These are phyloP conservation scores for Xylariaceae sp. DNA, from an alignment of 2,329 filamentous ascomycete species.

Conservation along the genomic window DNA sequence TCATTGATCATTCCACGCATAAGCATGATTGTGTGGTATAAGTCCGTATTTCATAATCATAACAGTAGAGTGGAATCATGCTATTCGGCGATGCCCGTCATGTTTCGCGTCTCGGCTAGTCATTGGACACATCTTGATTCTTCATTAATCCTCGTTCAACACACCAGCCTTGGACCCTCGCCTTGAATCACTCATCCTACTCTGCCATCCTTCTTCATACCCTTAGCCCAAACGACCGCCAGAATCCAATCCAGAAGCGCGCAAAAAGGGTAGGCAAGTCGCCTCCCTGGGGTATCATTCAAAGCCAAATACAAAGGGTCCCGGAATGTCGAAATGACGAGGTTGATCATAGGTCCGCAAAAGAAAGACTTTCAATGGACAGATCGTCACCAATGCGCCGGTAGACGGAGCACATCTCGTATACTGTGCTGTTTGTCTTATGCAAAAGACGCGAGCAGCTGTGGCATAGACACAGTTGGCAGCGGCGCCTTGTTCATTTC, in stretches of 20 bases:
- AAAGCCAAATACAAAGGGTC: constrained; percentile 28
- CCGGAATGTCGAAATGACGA: constrained; percentile 23
- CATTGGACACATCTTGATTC: not conserved
- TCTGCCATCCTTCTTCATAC: not conserved
- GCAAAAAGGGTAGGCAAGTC: constrained; percentile 3
- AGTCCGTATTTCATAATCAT: not conserved
- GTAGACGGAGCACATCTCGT: constrained; percentile 11
- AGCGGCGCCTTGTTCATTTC: not conserved
- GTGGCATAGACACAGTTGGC: not conserved
- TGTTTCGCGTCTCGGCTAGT: not conserved
- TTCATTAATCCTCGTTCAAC: not conserved
- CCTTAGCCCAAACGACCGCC: not conserved
- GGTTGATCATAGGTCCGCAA: not conserved
- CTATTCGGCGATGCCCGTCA: not conserved
- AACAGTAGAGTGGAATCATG: not conserved
- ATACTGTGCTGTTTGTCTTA: constrained; percentile 12
- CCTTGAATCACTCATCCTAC: not conserved
- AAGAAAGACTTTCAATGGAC: constrained; percentile 3
- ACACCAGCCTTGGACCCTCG: not conserved
- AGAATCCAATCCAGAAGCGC: constrained; percentile 6
- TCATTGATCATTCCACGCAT: not conserved
- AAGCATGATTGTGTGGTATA: not conserved
- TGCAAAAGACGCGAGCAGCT: constrained; percentile 9
- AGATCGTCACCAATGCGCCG: constrained; percentile 18
- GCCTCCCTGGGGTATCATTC: constrained; percentile 33